Evolutionary conservation across 225 moss, liverwort and hornwort species (phyloP), one percentile per base, ranked within the genome.

Genomic region (Rhytidiadelphus loreus): DNA sequence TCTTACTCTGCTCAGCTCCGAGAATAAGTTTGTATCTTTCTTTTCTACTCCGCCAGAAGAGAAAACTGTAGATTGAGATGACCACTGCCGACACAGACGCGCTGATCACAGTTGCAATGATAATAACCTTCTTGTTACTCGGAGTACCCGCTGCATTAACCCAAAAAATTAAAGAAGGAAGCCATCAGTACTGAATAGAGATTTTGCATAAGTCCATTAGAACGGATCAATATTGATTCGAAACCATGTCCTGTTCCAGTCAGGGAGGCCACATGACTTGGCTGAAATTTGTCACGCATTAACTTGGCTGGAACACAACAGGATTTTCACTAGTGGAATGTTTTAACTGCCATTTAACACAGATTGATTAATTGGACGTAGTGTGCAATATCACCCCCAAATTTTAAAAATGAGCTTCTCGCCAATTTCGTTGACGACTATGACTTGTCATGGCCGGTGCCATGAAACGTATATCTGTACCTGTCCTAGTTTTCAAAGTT

Each of bases 1-100:
- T 28, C 88, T 30, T 84, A 90, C 88, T 92, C 55, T 92, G 83
- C 83, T 86, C 86, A 74, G 88, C 90, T 88, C 69, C 83, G 25
- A 92, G 80, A 33, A 90, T 72, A 41, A 90, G 90, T 32, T 82
- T 73, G 74, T 86, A 84, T 83, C 86, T 80, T 61, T 90, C 90
- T 60, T 86, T 86, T 59, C 83, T 59, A 61, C 88, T 90, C 39
- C 86, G 74, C 88, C 90, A 88, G 29, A 88, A 90, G 58, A 92
- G n/a, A 8, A 83, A 61, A 55, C 86, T 86, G 32, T 8, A 90
- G 60, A 84, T 17, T 15, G 75, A 52, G 56, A 90, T 46, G 58
- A 86, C 79, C 17, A 69, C 5, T 46, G 68, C 88, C 80, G 90
- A 1, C 68, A 26, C 63, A 22, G 43, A 80, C 46, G 55, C 79